phyloP scores from a whole-genome alignment of 1,139 yeast species.

The Protomyces lactucae-debilis region DNA sequence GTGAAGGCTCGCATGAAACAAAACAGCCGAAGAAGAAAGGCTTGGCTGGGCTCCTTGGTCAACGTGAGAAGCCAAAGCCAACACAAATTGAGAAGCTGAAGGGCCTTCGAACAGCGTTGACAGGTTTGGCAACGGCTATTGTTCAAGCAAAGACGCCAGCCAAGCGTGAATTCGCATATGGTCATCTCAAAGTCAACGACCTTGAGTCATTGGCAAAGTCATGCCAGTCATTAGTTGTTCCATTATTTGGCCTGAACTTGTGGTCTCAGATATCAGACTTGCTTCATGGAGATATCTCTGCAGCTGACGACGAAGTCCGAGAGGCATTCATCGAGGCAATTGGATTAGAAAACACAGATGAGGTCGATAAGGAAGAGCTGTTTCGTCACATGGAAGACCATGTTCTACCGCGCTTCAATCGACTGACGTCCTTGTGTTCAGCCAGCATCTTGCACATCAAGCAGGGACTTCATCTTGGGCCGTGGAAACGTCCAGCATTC shows the following conservation, averaged over 20 bases:
- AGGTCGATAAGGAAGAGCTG: constrained; percentile 1
- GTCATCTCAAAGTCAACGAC: constrained; percentile 18
- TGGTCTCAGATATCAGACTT: constrained; percentile 11
- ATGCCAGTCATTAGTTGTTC: constrained; percentile 5
- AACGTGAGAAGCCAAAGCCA: not conserved
- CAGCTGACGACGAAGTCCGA: not conserved
- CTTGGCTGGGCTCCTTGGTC: not conserved
- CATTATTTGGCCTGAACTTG: constrained; percentile 17
- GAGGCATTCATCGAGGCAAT: not conserved
- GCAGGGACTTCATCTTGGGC: constrained; percentile 12
- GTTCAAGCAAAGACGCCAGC: constrained; percentile 14
- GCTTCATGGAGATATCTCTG: not conserved
- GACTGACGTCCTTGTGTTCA: constrained; percentile 5
- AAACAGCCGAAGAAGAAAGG: not conserved
- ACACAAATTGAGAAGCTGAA: not conserved
- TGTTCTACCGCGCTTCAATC: constrained; percentile 10
- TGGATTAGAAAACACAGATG: not conserved
- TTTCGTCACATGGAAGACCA: constrained; percentile 6
- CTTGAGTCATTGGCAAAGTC: constrained; percentile 14
- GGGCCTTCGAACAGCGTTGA: constrained; percentile 10
- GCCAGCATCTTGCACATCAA: constrained; percentile 16
- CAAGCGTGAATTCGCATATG: constrained; percentile 19
- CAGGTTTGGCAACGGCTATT: constrained; percentile 7
- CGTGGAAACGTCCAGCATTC: constrained; percentile 10
- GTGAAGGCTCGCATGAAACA: not conserved